These are phyloP conservation scores for Fusarium drepaniforme DNA, from an alignment of 2,329 filamentous ascomycete genomes.

Conservation along the genomic window DNA sequence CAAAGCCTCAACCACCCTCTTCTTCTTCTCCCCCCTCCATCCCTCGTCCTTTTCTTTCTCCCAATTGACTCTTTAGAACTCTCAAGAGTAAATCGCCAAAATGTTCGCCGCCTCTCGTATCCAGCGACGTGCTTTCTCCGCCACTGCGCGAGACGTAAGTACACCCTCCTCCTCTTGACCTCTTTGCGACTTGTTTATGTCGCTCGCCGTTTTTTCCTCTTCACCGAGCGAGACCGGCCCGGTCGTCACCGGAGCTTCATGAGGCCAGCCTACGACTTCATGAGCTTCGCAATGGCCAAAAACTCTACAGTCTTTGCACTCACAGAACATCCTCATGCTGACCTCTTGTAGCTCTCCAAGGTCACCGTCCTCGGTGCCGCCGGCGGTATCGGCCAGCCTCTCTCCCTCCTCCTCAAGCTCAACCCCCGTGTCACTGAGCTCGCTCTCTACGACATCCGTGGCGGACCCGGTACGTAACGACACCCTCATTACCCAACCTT, in stretches of 20 bases:
- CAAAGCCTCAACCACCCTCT: constrained; percentile 30
- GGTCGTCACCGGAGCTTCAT: constrained; percentile 6
- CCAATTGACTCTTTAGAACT: constrained; percentile 36
- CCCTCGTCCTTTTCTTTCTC: constrained; percentile 37
- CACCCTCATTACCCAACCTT: not conserved
- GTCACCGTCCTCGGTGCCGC: constrained; percentile 96
- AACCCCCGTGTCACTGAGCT: constrained; percentile 95
- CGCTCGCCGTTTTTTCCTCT: constrained; percentile 24
- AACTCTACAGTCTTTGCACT: not conserved
- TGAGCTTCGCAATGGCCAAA: not conserved
- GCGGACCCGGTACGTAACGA: constrained; percentile 81
- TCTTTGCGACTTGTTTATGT: constrained; percentile 12
- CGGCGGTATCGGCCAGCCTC: constrained; percentile 97
- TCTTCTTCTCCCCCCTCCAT: constrained; percentile 35
- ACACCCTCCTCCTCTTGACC: constrained; percentile 14
- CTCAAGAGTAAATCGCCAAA: constrained; percentile 45
- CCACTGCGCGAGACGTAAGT: constrained; percentile 80
- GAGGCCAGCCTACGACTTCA: not conserved
- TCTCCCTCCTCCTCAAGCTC: constrained; percentile 98
- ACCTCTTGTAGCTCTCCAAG: constrained; percentile 82
- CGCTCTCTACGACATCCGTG: constrained; percentile 97
- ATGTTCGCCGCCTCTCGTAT: constrained; percentile 82
- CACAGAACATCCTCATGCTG: constrained; percentile 20
- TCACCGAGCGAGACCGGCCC: constrained; percentile 36
- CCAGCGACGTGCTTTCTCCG: constrained; percentile 86